Percentiles rank a stretch among this genome's conserved stretches.
phyloP scores from a whole-genome alignment of 495 filamentous ascomycete genomes.

The Hypoxylon trugodes region DNA sequence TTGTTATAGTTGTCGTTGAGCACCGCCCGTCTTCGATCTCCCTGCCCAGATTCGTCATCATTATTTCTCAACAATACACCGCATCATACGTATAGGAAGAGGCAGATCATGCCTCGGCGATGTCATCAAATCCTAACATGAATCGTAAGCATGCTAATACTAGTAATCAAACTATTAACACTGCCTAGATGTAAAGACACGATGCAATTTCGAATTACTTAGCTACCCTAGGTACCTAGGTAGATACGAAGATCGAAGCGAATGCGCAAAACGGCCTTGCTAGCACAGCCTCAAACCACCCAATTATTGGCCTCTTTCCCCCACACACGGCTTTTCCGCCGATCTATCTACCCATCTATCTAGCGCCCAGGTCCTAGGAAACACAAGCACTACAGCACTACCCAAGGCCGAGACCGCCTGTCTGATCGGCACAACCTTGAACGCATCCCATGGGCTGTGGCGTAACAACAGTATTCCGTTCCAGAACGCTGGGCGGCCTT shows the following conservation, averaged over 20 bases:
- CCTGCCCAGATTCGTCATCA: not conserved
- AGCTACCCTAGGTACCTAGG: too few relatives aligned
- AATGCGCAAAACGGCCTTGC: conserved; percentile 26
- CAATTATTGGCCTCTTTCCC: conserved; percentile 26
- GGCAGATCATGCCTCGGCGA: not conserved
- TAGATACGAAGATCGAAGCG: conserved; percentile 14
- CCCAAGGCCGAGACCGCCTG: conserved; percentile 10
- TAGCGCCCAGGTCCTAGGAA: too few relatives aligned
- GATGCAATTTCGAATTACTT: not conserved
- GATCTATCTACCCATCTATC: too few relatives aligned
- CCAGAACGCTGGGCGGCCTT: conserved; percentile 18
- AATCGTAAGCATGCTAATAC: not conserved
- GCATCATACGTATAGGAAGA: not conserved
- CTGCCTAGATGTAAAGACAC: not conserved
- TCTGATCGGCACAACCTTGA: conserved; percentile 7
- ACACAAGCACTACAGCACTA: not conserved
- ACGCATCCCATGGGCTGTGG: too few relatives aligned
- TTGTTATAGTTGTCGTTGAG: not conserved
- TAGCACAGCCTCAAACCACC: conserved; percentile 34
- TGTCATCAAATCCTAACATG: conserved; percentile 6
- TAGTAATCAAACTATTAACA: not conserved
- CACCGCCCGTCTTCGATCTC: not conserved
- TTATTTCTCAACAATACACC: not conserved
- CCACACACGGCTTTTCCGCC: not conserved
- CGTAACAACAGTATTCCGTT: conserved; percentile 15